These are phyloP conservation scores for Tylopilus rubrobrunneus DNA, from an alignment of 768 basidiomycete genomes.

Conservation along the genomic window DNA sequence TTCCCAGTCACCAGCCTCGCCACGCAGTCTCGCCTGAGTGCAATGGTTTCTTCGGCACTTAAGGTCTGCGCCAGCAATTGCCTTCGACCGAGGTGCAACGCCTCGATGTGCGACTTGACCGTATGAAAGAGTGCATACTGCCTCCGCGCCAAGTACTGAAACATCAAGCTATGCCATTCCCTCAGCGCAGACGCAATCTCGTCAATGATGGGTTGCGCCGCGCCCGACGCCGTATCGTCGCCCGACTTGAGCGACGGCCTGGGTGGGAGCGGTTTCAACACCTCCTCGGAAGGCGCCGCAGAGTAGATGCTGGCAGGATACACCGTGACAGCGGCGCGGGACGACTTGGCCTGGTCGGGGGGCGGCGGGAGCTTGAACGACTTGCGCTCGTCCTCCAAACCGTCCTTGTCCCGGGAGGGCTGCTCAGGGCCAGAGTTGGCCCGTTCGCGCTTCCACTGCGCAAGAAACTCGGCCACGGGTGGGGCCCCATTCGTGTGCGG, in stretches of 20 bases:
- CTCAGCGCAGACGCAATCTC: conserved; percentile 95
- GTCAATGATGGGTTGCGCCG: conserved; percentile 86
- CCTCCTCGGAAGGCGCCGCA: conserved; percentile 61
- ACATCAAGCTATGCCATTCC: conserved; percentile 93
- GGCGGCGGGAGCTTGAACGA: conserved; percentile 72
- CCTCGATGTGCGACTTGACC: conserved; percentile 87
- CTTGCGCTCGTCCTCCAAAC: conserved; percentile 54
- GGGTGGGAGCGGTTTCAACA: conserved; percentile 74
- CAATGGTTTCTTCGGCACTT: conserved; percentile 79
- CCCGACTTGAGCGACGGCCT: conserved; percentile 93
- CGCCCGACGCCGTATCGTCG: conserved; percentile 86
- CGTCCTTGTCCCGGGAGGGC: conserved; percentile 48
- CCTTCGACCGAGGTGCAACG: conserved; percentile 84
- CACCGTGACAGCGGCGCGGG: conserved; percentile 67
- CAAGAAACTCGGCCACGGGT: conserved; percentile 44
- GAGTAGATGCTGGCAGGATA: conserved; percentile 77
- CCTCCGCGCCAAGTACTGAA: conserved; percentile 82
- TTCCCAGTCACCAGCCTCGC: conserved; percentile 84
- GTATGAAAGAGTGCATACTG: conserved; percentile 87
- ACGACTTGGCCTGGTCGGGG: conserved; percentile 70
- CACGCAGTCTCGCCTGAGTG: conserved; percentile 83
- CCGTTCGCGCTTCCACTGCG: conserved; percentile 40
- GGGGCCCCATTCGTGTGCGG: conserved; percentile 31
- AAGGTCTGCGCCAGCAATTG: conserved; percentile 87
- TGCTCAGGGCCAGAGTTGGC: conserved; percentile 25